Conservation (phyloP, 129 eudicot species). For the Pulicaria dysenterica region DNA sequence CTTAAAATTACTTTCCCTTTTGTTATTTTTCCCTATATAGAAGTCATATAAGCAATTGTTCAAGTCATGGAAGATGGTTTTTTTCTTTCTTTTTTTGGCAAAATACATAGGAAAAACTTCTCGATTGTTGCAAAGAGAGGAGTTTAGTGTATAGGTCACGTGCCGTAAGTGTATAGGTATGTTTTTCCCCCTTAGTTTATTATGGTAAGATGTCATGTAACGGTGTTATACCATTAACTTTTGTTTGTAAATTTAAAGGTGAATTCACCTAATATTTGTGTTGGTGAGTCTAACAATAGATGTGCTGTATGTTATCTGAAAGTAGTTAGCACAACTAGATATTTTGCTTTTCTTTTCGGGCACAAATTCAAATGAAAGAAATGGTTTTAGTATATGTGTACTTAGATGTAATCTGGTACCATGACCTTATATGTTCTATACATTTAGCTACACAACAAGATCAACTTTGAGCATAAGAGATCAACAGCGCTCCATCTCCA, state of each 20-base stretch:
- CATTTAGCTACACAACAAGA: background rate
- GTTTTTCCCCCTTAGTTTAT: constrained; percentile 7
- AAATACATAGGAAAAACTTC: background rate
- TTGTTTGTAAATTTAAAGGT: constrained; percentile 26
- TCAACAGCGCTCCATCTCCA: constrained; percentile 38
- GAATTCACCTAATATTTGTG: constrained; percentile 22
- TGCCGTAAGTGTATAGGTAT: constrained; percentile 16
- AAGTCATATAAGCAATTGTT: constrained; percentile 23
- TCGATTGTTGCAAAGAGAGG: constrained; percentile 4
- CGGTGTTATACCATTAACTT: constrained; percentile 11
- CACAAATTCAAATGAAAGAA: constrained; percentile 19
- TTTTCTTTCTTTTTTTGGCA: background rate
- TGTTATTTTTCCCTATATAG: constrained; percentile 29
- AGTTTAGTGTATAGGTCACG: constrained; percentile 20
- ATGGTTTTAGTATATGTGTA: constrained; percentile 19
- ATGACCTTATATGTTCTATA: background rate
- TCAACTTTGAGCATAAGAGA: background rate
- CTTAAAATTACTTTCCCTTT: constrained; percentile 32
- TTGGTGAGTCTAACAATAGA: constrained; percentile 24
- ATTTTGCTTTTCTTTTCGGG: constrained; percentile 9
- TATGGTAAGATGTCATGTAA: constrained; percentile 23
- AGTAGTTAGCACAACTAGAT: background rate
- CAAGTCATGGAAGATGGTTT: constrained; percentile 18
- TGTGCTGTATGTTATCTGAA: constrained; percentile 16
- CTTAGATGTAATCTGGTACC: constrained; percentile 3